Evolutionary conservation across 192 early-diverging fungal genomes (phyloP).

Genomic region (Gorgonomyces haynaldii): DNA sequence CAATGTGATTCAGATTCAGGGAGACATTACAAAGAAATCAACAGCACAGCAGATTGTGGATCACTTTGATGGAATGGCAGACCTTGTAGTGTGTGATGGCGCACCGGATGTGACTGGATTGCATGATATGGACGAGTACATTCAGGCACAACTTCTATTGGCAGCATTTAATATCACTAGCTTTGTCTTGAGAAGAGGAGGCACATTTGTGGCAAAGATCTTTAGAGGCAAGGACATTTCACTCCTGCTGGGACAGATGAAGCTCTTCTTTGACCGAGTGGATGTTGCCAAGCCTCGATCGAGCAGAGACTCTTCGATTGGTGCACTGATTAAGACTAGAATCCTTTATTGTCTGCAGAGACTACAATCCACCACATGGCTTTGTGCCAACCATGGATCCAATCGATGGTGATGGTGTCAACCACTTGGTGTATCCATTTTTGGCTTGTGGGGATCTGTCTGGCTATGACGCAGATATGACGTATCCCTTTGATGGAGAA

Average conservation of each 20-base stretch:
- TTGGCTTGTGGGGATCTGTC: constrained; percentile 83
- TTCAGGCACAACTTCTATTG: constrained; percentile 91
- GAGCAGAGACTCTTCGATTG: constrained; percentile 73
- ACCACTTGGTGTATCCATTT: constrained; percentile 77
- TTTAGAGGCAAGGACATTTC: constrained; percentile 92
- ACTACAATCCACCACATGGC: constrained; percentile 71
- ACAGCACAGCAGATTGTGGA: constrained; percentile 85
- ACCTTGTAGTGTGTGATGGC: constrained; percentile 92
- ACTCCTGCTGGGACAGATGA: constrained; percentile 81
- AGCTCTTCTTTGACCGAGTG: constrained; percentile 84
- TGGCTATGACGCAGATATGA: constrained; percentile 80
- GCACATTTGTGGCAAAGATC: constrained; percentile 96
- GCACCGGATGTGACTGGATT: constrained; percentile 69
- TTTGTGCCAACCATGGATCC: constrained; percentile 79
- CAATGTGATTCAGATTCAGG: constrained; percentile 82
- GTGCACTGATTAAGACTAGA: constrained; percentile 33
- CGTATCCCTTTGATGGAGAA: constrained; percentile 45
- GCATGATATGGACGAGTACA: constrained; percentile 98
- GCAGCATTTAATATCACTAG: constrained; percentile 95
- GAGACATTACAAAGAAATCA: constrained; percentile 91
- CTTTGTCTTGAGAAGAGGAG: constrained; percentile 77
- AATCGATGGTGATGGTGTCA: constrained; percentile 55
- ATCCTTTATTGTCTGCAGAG: constrained; percentile 86
- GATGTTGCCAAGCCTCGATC: constrained; percentile 86
- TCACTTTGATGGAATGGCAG: constrained; percentile 83